Conservation (phyloP, 228 moss, liverwort and hornwort species). For the Sphagnum magellanicum region DNA sequence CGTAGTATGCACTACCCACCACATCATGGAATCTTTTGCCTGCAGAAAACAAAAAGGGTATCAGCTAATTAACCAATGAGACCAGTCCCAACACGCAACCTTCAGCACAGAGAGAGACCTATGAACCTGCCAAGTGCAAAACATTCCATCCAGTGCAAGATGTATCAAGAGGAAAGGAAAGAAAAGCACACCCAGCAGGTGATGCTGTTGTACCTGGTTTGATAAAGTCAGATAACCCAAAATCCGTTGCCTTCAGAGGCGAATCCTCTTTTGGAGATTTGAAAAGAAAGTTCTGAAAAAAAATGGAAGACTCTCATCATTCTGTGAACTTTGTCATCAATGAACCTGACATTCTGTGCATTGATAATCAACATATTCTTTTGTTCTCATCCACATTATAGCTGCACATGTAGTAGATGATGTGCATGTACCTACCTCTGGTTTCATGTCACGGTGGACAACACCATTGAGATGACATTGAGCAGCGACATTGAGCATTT, state of each 20-base stretch:
- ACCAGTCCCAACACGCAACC: too few relatives aligned
- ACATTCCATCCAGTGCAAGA: too few relatives aligned
- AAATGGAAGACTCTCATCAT: too few relatives aligned
- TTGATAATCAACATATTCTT: too few relatives aligned
- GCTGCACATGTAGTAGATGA: too few relatives aligned
- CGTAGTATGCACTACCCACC: slow-evolving; percentile 61
- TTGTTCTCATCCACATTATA: too few relatives aligned
- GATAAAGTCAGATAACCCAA: slow-evolving; percentile 57
- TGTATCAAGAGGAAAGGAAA: too few relatives aligned
- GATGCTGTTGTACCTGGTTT: slow-evolving; percentile 29
- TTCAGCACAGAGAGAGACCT: too few relatives aligned
- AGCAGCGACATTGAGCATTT: slow-evolving; percentile 98
- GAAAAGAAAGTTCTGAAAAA: slow-evolving; percentile 46
- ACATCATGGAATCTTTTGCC: slow-evolving; percentile 55
- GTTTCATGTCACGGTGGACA: slow-evolving; percentile 98
- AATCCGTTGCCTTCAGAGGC: slow-evolving; percentile 53
- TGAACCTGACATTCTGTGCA: too few relatives aligned
- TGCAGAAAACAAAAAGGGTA: background rate
- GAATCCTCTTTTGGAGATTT: slow-evolving; percentile 49
- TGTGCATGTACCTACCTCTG: slow-evolving; percentile 45
- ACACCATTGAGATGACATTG: slow-evolving; percentile 96
- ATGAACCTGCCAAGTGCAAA: too few relatives aligned
- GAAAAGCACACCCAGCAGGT: background rate
- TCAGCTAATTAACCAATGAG: too few relatives aligned
- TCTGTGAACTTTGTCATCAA: too few relatives aligned